Evolutionary conservation across 441 rosid species (phyloP).

Genomic region (Croton laevigatus): DNA sequence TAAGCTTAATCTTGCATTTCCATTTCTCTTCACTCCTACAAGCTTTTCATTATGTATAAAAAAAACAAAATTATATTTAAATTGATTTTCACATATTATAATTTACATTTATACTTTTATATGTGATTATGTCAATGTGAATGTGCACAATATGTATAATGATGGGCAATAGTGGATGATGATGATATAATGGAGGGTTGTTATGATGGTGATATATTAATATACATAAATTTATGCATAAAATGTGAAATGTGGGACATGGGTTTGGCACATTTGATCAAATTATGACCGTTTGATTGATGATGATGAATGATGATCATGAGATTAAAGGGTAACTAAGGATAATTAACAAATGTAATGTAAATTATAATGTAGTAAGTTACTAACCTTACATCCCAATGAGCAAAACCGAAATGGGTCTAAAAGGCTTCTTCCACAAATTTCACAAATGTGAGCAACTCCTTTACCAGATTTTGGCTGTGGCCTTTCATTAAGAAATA

Average conservation of each 20-base stretch:
- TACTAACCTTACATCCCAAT: constrained; percentile 72
- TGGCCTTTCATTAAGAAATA: constrained; percentile 76
- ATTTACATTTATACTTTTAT: no score
- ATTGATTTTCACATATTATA: no score
- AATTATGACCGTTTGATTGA: constrained; percentile 25
- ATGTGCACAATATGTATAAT: neutral
- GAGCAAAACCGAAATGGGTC: constrained; percentile 74
- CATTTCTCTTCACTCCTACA: constrained; percentile 53
- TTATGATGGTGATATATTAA: constrained; percentile 30
- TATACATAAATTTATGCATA: no score
- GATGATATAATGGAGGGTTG: constrained; percentile 18
- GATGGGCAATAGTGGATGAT: constrained; percentile 15
- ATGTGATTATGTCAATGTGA: neutral
- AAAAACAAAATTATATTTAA: no score
- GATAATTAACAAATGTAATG: neutral
- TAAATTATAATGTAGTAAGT: no score
- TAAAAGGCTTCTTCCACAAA: constrained; percentile 59
- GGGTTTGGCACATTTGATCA: constrained; percentile 17
- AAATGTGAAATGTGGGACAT: constrained; percentile 20
- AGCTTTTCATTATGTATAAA: constrained; percentile 28
- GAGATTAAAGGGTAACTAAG: neutral
- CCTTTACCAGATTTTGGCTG: constrained; percentile 56
- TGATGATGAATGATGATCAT: constrained; percentile 9
- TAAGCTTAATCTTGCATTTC: constrained; percentile 50
- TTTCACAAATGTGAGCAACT: constrained; percentile 53